Evolutionary conservation across 2,329 filamentous ascomycete species (phyloP).

Genomic region (Fusarium beomiforme): DNA sequence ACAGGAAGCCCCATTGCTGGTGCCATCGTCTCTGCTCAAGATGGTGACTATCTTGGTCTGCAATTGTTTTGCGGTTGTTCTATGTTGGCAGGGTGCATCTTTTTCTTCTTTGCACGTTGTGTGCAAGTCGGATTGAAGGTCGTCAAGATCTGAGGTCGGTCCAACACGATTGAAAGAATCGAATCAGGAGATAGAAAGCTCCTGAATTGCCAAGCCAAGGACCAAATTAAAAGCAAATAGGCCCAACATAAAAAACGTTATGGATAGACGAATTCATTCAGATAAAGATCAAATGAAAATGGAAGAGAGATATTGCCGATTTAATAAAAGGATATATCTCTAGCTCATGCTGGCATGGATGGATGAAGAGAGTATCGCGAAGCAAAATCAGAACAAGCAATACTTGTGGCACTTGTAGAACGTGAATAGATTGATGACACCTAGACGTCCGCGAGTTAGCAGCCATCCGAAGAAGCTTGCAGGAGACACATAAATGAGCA

Average conservation of each 20-base stretch:
- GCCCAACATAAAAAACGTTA: not conserved
- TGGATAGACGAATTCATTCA: not conserved
- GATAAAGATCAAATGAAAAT: not conserved
- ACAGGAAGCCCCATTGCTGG: slow-evolving; percentile 75
- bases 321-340: not conserved
- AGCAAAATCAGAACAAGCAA: not conserved
- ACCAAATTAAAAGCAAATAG: not conserved
- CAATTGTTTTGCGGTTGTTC: slow-evolving; percentile 73
- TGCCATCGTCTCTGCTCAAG: slow-evolving; percentile 62
- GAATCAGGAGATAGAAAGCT: not conserved
- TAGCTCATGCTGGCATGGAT: not conserved
- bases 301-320: not conserved
- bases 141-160: slow-evolving; percentile 45
- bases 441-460: not conserved
- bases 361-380: not conserved
- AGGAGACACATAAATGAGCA: not conserved
- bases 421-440: not conserved
- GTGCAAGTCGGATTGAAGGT: slow-evolving; percentile 49
- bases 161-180: not conserved
- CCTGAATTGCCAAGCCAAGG: not conserved
- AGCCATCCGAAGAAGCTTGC: not conserved
- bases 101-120: slow-evolving; percentile 47
- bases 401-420: not conserved
- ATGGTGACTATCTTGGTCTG: slow-evolving; percentile 66
- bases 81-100: slow-evolving; percentile 46